These are phyloP conservation scores for Boletus reticuloceps DNA, from an alignment of 768 basidiomycete genomes.

Conservation along the genomic window DNA sequence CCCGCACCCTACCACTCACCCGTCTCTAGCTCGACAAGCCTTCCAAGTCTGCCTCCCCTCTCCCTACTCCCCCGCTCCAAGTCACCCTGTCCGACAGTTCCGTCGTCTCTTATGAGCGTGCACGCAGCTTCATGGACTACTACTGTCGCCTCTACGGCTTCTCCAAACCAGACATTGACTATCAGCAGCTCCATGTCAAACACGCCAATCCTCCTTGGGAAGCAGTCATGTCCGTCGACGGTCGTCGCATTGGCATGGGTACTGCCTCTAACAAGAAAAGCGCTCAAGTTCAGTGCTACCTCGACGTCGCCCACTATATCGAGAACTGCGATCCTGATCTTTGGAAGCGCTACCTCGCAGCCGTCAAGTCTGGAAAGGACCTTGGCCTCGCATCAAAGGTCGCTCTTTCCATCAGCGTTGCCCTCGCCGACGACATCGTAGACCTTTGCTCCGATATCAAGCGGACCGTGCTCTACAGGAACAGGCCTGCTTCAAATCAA, in stretches of 20 bases:
- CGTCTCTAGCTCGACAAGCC: conserved; percentile 27
- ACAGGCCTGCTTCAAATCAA: conserved; percentile 45
- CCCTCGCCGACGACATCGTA: conserved; percentile 65
- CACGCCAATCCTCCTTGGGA: conserved; percentile 50
- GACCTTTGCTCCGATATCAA: conserved; percentile 69
- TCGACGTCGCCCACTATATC: conserved; percentile 86
- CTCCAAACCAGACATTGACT: conserved; percentile 67
- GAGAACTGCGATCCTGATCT: conserved; percentile 78
- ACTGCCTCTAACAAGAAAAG: conserved; percentile 64
- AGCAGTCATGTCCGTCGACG: conserved; percentile 72
- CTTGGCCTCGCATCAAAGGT: conserved; percentile 72
- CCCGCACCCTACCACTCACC: neutral
- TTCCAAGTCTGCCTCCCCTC: conserved; percentile 15
- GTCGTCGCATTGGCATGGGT: conserved; percentile 81
- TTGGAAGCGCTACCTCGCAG: conserved; percentile 69
- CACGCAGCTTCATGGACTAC: conserved; percentile 91
- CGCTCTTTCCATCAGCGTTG: conserved; percentile 58
- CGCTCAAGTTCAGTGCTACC: conserved; percentile 69
- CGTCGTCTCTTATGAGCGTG: conserved; percentile 63
- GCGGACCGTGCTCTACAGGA: conserved; percentile 61
- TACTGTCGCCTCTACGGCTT: conserved; percentile 83
- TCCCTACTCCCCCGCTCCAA: conserved; percentile 9
- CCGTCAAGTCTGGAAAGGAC: conserved; percentile 61
- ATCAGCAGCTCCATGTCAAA: conserved; percentile 33
- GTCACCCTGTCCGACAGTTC: conserved; percentile 60